Evolutionary conservation across 2,329 filamentous ascomycete genomes (phyloP), one percentile per base, ranked within the genome.

Genomic region (Ascochyta koolunga): DNA sequence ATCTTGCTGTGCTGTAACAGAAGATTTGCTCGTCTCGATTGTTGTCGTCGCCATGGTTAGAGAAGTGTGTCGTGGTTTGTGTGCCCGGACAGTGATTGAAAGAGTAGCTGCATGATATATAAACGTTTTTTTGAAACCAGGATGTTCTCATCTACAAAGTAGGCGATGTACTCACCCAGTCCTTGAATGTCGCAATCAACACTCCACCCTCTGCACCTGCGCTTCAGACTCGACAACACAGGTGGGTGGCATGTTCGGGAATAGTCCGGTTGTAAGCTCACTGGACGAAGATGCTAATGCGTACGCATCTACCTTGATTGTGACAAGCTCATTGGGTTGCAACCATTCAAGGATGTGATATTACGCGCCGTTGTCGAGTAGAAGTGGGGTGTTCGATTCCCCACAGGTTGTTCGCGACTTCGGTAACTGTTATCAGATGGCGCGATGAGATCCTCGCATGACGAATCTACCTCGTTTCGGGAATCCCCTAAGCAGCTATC

Each of bases 371-470:
- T 16, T 40, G 1, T 10, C 2, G 18, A 33, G 11, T 21, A n/a
- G 27, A 54, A 40, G 51, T 45, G 51, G 51, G 50, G 39, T 35
- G 21, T 35, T 21, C 15, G 19, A 24, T 54, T 45, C 51, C 51
- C 51, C 50, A 54, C 53, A 50, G 24, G 31, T 39, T 25, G 21
- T 36, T 52, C 44, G 44, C 29, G 38, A 31, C 25, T 19, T 50
- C 19, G 29, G 38, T 29, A 24, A 29, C 19, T 22, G 53, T 58
- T 60, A 60, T 59, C 55, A 52, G 50, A 68, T 68, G 62, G 58
- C 64, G 65, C 58, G 51, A 68, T 68, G 50, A 21, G 38, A 48
- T 49, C 56, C 56, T 54, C 43, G 50, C 49, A 66, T 65, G 41
- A 52, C 65, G 64, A 61, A 58, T 53, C 5, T 3, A 16, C 48